Base-by-base conservation (phyloP, 345 rosid genomes). In the Ceriops zippeliana region DNA sequence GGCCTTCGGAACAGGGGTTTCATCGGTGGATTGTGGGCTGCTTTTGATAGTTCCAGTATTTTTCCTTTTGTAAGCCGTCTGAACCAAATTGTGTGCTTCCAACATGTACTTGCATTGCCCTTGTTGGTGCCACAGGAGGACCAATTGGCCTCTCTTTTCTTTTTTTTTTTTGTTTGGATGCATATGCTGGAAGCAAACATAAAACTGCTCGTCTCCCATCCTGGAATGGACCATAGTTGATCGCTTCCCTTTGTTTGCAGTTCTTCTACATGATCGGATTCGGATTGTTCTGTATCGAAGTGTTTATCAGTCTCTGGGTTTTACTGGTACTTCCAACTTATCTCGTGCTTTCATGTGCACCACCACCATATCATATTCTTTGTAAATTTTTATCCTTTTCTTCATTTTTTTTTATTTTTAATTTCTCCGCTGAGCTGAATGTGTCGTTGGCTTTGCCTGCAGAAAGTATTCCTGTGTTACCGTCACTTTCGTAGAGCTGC, bases 391-490 rank as follows among this genome's bases (percentile, higher is more conserved):
- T 6, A 9, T 7, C 26, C 2, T 34, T 9, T 30, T 35, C 2
- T 16, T 8, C 19, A 21, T 11, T 17, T n/a, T 28, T 7, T 24
- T 24, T 24, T 0, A 24, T 24, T 24, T 24, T 24, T 0, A 24
- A 24, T 0, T 24, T 24, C n/a, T 28, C 30, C 3, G 3, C 2
- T 28, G 30, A 54, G 4, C 5, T 42, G 24, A 7, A 32, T 17
- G 42, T 30, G 3, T n/a, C 7, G 49, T 42, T 2, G 0, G 2
- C 0, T 28, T 16, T 28, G 38, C 35, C 37, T 27, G 63, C 80
- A 77, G 80, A 73, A 77, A 72, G 76, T 77, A 64, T 73, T 59
- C 80, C 72, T 68, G 80, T 68, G 72, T 57, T 77, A 72, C 80
- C 76, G 68, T 0, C 76, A 74, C 30, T 68, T 76, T 15, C 73